A percentile compares a stretch with the other conserved stretches of the same genome.
phyloP scores from a whole-genome alignment of 73 alveolate genomes.

The Symbiodinium natans region DNA sequence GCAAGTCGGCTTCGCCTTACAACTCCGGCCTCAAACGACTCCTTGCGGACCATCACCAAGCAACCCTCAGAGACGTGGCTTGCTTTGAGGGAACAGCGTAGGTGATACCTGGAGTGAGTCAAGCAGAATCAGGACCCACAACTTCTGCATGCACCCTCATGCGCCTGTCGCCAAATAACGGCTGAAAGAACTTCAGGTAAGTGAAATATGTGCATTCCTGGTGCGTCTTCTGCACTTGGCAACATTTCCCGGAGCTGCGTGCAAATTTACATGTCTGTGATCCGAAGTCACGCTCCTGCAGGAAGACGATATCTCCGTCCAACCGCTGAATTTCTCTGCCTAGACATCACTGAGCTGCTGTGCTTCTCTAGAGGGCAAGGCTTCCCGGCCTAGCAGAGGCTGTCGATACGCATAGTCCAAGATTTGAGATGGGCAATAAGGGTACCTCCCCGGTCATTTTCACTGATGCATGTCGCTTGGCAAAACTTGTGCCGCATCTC shows the following conservation, averaged over 20 bases:
- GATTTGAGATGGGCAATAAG: conserved; percentile 70
- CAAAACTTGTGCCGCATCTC: no score
- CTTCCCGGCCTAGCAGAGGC: conserved; percentile 42
- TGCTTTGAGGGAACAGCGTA: conserved; percentile 88
- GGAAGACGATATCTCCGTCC: conserved; percentile 69
- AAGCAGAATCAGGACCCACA: background rate
- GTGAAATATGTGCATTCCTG: conserved; percentile 84
- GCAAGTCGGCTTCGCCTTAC: no score
- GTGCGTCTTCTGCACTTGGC: no score
- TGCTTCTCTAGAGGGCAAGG: background rate
- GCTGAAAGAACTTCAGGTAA: conserved; percentile 73
- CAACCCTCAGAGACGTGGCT: conserved; percentile 92
- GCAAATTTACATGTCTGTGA: background rate
- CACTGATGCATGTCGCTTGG: no score
- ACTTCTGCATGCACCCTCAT: background rate
- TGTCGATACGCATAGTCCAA: conserved; percentile 80
- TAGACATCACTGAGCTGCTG: background rate
- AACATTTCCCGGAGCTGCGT: background rate
- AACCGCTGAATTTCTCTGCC: conserved; percentile 72
- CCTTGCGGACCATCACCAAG: conserved; percentile 78
- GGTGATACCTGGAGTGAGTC: conserved; percentile 39
- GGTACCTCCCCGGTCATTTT: conserved; percentile 76
- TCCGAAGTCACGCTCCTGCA: conserved; percentile 26
- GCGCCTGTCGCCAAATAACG: conserved; percentile 76
- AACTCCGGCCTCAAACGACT: conserved; percentile 62